Evolutionary conservation across 2,329 filamentous ascomycete genomes (phyloP), one percentile per base, ranked within the genome.

Genomic region (Aspergillus japonicus): DNA sequence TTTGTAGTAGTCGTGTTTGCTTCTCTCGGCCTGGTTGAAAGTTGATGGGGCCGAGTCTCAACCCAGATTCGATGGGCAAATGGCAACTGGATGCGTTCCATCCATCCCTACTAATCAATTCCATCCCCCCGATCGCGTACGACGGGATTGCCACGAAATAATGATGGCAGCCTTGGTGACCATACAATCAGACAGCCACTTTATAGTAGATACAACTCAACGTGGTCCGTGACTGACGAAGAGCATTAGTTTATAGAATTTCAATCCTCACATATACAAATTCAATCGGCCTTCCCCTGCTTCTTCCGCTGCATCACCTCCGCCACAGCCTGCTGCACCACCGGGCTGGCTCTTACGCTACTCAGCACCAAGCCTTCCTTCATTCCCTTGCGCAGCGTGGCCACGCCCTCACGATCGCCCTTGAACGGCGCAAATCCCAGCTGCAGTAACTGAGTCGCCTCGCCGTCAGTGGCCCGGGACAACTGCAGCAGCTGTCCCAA

Each of bases 351-450:
- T 65, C 87, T 84, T 61, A 96, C 89, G 14, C 88, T 93, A 71
- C 96, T 96, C 74, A 96, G 87, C 54, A 97, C 87, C 66, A 98
- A 80, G 84, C 92, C 96, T 69, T 95, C 91, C 76, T 88, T 90
- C 77, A 97, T 85, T 68, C 89, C 90, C 47, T 83, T 83, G 62
- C 87, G 84, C 69, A 96, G 77, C 60, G 86, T 86, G 49, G 80
- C 81, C 50, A 89, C 79, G n/a, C 81, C 82, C 62, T 85, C 83
- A 39, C 83, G 78, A 69, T 96, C 89, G n/a, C 87, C 88, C 54
- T 82, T 85, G 75, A 92, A 97, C 0, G 94, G 94, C 55, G 87
- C 87, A 74, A 93, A 84, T 69, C 96, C 92, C 73, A 96, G 81
- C 50, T 89, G 87, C 72, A 96, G 78, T 61, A 96, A 75, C 57